These are phyloP conservation scores for Aureobasidium sp. DNA, from an alignment of 2,329 filamentous ascomycete species.

Conservation along the genomic window DNA sequence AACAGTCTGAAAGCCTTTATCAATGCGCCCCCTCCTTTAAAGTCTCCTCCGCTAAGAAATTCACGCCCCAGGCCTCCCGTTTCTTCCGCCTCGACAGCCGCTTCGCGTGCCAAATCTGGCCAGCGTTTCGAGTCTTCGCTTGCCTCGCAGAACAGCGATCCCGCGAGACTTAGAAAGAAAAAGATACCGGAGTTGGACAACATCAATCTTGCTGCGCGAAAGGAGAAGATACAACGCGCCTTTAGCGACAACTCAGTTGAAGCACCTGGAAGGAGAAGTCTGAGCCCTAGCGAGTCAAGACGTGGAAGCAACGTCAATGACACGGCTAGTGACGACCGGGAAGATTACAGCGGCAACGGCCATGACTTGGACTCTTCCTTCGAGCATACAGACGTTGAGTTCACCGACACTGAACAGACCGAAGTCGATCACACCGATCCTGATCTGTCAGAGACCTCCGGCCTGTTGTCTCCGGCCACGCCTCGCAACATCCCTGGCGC, in stretches of 20 bases:
- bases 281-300: conserved; percentile 2
- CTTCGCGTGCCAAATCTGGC: conserved; percentile 58
- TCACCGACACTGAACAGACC: not conserved
- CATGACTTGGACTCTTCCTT: not conserved
- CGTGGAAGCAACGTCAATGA: conserved; percentile 5
- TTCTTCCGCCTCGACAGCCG: conserved; percentile 64
- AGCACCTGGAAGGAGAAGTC: conserved; percentile 27
- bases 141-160: conserved; percentile 3
- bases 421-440: not conserved
- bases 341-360: not conserved
- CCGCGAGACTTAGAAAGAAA: conserved; percentile 17
- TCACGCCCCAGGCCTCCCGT: conserved; percentile 75
- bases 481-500: conserved; percentile 6
- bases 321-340: not conserved
- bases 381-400: conserved; percentile 5
- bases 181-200: conserved; percentile 59
- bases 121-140: conserved; percentile 43
- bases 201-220: conserved; percentile 76
- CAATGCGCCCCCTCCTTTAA: conserved; percentile 59
- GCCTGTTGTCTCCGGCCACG: not conserved
- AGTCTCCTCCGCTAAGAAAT: conserved; percentile 72
- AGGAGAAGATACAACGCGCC: conserved; percentile 75
- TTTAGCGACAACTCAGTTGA: conserved; percentile 60
- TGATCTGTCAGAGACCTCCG: not conserved
- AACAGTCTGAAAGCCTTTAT: conserved; percentile 62